Base-by-base conservation (phyloP, 139 green algal species). In the Klebsormidium nitens region DNA sequence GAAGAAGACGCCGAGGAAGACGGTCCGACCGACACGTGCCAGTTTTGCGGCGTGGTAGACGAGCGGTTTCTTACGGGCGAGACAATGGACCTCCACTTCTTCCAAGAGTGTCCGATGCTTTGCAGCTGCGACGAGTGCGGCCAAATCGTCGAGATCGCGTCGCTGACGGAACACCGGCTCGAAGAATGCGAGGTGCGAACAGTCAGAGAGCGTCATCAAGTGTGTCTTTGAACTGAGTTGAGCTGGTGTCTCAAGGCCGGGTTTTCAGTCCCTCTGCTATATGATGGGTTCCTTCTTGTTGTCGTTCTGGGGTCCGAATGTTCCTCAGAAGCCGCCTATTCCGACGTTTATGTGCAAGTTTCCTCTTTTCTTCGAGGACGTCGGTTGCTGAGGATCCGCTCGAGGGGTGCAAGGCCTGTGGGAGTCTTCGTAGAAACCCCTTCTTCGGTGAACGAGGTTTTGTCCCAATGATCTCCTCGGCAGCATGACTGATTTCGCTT, bases 51-150 rank as follows among this genome's bases (percentile, higher is more conserved):
- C 38, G 14, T 34, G 4, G 28, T 19, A 4, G 60, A 68, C 31
- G 5, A 11, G 14, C 5, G 5, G 19, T 68, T 68, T 28, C 14
- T 29, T 37, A 37, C 50, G n/a, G 60, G 36, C 3, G 60, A 68
- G 38, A 14, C 40, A 19, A 42, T 68, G 35, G 60, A 68, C 39
- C 4, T 55, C n/a, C 60, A 68, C 28, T 68, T 55, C 60, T 52
- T 39, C 60, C 36, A 52, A n/a, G 60, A 52, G 8, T 68, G 60
- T 37, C 60, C 60, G 36, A 50, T 68, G 60, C 60, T 68, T 37
- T 52, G 34, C 36, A 36, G 19, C 14, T 68, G 60, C 60, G 5
- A 29, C 23, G 35, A 31, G 4, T 68, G 60, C 60, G 60, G 35
- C 35, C 60, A 68, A 28, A 52, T 68, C 60, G 52, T 68, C 19